Base-by-base conservation (phyloP, 1,284 basidiomycete species). In the Schizopora paradoxa region DNA sequence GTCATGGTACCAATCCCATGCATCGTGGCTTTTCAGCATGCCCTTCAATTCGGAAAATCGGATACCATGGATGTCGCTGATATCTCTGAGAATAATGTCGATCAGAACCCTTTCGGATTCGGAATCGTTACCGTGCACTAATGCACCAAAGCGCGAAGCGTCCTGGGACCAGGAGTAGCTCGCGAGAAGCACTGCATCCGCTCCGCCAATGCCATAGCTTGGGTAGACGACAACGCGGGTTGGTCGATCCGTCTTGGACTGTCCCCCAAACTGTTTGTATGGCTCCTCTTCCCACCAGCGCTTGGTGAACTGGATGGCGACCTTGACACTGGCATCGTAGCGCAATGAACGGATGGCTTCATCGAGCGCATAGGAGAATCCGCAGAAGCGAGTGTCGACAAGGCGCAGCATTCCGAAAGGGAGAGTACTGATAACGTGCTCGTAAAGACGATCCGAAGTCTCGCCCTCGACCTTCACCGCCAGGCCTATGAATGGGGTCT, bases 361-460 rank as follows among this genome's bases (percentile, higher is more conserved):
- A 14, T 19, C 43, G 11, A 44, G 44, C 42, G 8, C 32, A 8
- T 29, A 33, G 10, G 37, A 27, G 28, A 22, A 19, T 22, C 41
- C 25, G 35, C 33, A 33, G 2, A 31, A 16, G 2, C 27, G 26
- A 25, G 48, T 43, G 26, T 51, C 41, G 19, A 54, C 25, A 1
- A 34, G n/a, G 39, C 48, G 32, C 11, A 54, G 41, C 16, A 28
- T 21, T 4, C 51, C 32, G 11, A 54, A 35, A 6, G 53, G 45
- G 13, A 53, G 40, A 11, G 53, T 52, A 4, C 48, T 43, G 31
- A 54, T 53, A 23, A 54, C 51, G 13, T 47, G 27, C 3, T 29
- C 23, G 32, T 43, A 53, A 14, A 19, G 1, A 7, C 16, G 22
- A 21, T 5, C n/a, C 27, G 23, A 13, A 7, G n/a, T n/a, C 5